Conservation (phyloP, 345 rosid species). For the Geranium rotundifolium region DNA sequence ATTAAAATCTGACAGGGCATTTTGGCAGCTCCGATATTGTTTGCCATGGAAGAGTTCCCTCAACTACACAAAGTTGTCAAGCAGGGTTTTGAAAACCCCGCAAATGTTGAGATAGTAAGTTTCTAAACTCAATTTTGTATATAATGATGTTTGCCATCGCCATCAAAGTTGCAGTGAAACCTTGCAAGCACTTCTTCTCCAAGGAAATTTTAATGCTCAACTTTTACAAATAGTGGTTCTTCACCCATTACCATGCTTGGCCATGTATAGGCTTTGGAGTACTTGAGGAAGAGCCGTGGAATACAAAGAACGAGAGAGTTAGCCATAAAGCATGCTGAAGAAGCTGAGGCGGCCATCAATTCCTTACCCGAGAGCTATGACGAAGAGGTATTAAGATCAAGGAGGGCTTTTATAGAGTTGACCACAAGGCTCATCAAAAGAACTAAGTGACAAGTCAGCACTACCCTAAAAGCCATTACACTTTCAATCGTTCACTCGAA, state of each 20-base stretch:
- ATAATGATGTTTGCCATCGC: no score
- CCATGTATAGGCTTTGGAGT: conserved; percentile 83
- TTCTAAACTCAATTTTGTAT: not conserved
- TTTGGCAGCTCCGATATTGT: not conserved
- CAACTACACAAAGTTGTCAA: conserved; percentile 49
- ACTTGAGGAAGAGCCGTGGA: conserved; percentile 85
- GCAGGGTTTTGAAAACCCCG: conserved; percentile 53
- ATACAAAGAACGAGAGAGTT: conserved; percentile 73
- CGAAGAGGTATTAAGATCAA: conserved; percentile 57
- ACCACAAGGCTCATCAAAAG: conserved; percentile 70
- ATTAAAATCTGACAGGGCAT: conserved; percentile 3
- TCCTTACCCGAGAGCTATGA: conserved; percentile 63
- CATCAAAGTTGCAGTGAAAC: no score
- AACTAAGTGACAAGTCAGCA: conserved; percentile 31
- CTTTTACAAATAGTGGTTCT: no score
- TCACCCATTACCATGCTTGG: no score
- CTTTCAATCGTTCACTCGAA: not conserved
- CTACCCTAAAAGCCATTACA: not conserved
- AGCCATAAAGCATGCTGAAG: conserved; percentile 65
- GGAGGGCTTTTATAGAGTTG: conserved; percentile 77
- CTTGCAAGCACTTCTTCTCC: no score
- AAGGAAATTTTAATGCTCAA: no score
- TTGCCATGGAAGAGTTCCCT: conserved; percentile 77
- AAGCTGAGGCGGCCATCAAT: conserved; percentile 63
- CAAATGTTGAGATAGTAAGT: conserved; percentile 56